Conservation (phyloP, 1,284 basidiomycete species). For the Sphagnurus paluster region DNA sequence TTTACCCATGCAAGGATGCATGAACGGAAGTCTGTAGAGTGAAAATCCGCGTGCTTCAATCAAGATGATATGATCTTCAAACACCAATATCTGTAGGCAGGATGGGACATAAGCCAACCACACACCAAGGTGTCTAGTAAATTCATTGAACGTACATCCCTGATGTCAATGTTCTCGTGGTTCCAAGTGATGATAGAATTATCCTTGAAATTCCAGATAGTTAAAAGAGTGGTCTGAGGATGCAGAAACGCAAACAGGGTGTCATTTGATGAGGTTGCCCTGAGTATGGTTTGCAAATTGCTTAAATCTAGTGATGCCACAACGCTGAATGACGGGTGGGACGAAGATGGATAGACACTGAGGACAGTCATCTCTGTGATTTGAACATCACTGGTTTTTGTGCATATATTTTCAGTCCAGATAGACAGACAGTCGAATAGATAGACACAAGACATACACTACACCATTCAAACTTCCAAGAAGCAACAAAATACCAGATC, state of each 20-base stretch:
- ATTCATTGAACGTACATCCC: not conserved
- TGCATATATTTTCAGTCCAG: not conserved
- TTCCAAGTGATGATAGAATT: conserved; percentile 1
- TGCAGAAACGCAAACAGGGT: not conserved
- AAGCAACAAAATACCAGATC: not conserved
- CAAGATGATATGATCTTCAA: not conserved
- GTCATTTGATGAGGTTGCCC: not conserved
- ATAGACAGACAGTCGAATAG: not conserved
- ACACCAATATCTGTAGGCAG: not conserved
- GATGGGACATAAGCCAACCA: not conserved
- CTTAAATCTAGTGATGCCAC: not conserved
- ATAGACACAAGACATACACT: not conserved
- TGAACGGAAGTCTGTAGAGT: not conserved
- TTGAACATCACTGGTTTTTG: not conserved
- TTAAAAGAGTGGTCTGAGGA: not conserved
- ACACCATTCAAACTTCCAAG: not conserved
- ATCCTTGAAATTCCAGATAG: conserved; percentile 1
- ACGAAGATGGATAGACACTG: not conserved
- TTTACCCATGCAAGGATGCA: not conserved
- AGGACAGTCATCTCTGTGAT: not conserved
- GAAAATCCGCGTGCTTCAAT: not conserved
- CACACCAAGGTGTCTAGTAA: not conserved
- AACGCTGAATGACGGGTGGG: not conserved
- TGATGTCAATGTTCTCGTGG: not conserved
- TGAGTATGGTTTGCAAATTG: not conserved